Evolutionary conservation across 164 flowering plant species (phyloP), one percentile per base, ranked within the genome.

Genomic region (Berberis vulgaris): DNA sequence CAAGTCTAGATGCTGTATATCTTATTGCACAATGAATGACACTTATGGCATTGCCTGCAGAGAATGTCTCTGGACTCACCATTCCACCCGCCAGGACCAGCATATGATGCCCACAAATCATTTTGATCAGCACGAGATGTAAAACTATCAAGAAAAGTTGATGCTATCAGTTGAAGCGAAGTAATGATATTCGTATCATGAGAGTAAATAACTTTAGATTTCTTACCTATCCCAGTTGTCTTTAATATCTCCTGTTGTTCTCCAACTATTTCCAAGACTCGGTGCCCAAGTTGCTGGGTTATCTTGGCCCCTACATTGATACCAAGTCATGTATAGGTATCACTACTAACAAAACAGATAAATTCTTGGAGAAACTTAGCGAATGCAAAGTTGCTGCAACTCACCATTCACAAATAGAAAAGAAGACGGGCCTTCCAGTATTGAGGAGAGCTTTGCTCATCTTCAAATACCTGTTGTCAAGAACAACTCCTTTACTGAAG

Each of bases 51-150:
- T 26, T 26, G 26, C 40, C 3, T 1, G 9, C 26, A 54, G 39
- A 54, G 40, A n/a, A n/a, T 5, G 8, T 6, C 6, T 6, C 11
- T 6, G 52, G 52, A 26, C 59, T 72, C 76, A 89, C 94, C 96
- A 67, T 89, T 89, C 91, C 91, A 89, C 49, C 82, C 86, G 6
- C 96, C 93, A 4, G 91, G 93, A 54, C 82, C 80, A 61, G 93
- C 96, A 75, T 80, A 80, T 5, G 82, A 56, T 43, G 96, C 93
- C 91, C 91, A 86, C 66, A 59, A 60, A 67, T 89, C 84, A 49
- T 89, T 89, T 45, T 44, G 38, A 73, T 89, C 93, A 7, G 93
- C 93, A 9, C 60, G 65, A 45, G 76, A 66, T 63, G 77, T 78
- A 82, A 89, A 84, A 60, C 96, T 89, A 49, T 12, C 41, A 56